Conservation (phyloP, 1,139 yeast genomes). For the Nakaseomyces glabratus region DNA sequence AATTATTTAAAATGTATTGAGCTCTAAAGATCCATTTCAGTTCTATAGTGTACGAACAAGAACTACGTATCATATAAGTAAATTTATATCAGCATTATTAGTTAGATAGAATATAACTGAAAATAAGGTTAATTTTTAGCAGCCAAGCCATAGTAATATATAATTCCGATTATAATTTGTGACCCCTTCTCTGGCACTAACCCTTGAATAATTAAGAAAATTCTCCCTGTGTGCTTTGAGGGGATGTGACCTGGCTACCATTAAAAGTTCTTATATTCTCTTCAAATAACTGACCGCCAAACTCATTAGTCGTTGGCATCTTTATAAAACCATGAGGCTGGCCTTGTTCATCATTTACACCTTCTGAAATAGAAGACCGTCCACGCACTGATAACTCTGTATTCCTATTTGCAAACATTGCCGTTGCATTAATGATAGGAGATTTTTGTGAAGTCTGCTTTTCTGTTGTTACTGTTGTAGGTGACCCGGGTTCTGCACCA, state of each 20-base stretch:
- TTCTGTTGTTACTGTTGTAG: constrained; percentile 4
- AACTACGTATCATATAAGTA: no score
- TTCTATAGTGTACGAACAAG: no score
- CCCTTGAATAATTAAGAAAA: constrained; percentile 6
- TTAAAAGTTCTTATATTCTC: neutral
- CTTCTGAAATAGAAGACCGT: neutral
- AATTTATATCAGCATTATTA: no score
- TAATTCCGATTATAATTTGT: no score
- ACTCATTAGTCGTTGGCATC: constrained; percentile 5
- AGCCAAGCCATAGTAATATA: no score
- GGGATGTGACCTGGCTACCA: constrained; percentile 4
- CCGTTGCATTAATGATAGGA: constrained; percentile 21
- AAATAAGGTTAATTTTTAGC: no score
- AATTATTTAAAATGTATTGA: no score
- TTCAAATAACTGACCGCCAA: constrained; percentile 1
- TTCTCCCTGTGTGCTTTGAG: constrained; percentile 9
- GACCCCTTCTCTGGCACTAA: no score
- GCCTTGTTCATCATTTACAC: constrained; percentile 1
- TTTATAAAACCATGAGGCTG: constrained; percentile 5
- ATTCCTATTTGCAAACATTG: constrained; percentile 27
- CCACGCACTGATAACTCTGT: neutral
- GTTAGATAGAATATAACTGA: no score
- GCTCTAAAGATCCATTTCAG: no score
- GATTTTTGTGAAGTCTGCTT: constrained; percentile 9
- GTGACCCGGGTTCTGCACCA: constrained; percentile 7